These are phyloP conservation scores for Paraphaeosphaeria minitans DNA, from an alignment of 2,329 filamentous ascomycete species.

Conservation along the genomic window DNA sequence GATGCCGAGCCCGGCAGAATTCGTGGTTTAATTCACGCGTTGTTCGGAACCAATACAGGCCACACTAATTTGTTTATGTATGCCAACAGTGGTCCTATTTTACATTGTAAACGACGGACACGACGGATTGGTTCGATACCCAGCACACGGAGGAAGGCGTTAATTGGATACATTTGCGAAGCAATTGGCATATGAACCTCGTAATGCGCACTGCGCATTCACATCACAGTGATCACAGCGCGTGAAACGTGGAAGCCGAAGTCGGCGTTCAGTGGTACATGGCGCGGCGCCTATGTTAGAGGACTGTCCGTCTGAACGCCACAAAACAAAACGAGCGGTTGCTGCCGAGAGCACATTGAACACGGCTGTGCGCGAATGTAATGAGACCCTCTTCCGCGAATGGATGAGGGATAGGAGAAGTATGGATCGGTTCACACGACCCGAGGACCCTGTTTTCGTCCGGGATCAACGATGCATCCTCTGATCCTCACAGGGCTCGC, in stretches of 20 bases:
- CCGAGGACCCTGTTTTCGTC: neutral
- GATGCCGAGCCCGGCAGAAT: neutral
- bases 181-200: neutral
- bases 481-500: neutral
- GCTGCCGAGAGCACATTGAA: no score
- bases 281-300: neutral
- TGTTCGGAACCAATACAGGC: neutral
- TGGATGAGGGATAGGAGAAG: neutral
- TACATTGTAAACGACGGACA: neutral
- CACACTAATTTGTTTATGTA: neutral
- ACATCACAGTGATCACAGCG: neutral
- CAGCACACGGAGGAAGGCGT: neutral
- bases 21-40: neutral
- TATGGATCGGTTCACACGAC: neutral
- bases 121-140: neutral
- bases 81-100: neutral
- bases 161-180: neutral
- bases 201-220: neutral
- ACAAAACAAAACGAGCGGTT: no score
- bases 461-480: neutral
- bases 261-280: slow-evolving; percentile 3
- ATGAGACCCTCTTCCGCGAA: neutral
- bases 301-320: neutral
- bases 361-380: no score
- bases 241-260: slow-evolving; percentile 3